phyloP scores from a whole-genome alignment of 1,284 basidiomycete species.

The Ustilago curta region DNA sequence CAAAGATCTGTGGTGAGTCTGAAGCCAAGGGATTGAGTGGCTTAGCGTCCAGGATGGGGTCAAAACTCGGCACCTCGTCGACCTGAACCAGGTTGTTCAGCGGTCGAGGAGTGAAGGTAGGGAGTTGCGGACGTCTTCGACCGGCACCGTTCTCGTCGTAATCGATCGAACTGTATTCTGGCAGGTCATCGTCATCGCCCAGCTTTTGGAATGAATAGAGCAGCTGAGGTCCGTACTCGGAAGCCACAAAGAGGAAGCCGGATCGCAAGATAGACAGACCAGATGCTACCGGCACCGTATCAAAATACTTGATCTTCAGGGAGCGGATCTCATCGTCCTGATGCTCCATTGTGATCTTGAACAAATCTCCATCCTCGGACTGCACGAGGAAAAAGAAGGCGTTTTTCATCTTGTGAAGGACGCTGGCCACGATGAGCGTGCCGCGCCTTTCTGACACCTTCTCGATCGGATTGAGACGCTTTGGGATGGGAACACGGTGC shows the following conservation, averaged over 20 bases:
- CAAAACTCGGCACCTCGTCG: constrained; percentile 62
- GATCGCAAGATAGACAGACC: constrained; percentile 64
- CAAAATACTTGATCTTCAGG: constrained; percentile 69
- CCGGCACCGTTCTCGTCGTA: constrained; percentile 55
- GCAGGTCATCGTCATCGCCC: constrained; percentile 67
- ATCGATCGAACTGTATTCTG: constrained; percentile 60
- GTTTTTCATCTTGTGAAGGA: constrained; percentile 68
- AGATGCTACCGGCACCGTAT: constrained; percentile 66
- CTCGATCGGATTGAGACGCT: constrained; percentile 59
- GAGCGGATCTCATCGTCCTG: constrained; percentile 65
- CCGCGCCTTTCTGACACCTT: constrained; percentile 50
- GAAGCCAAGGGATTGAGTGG: constrained; percentile 58
- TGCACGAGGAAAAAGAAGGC: constrained; percentile 68
- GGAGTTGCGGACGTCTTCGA: constrained; percentile 39
- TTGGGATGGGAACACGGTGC: constrained; percentile 68
- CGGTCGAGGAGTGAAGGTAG: constrained; percentile 62
- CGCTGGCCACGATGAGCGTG: constrained; percentile 63
- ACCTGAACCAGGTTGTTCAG: constrained; percentile 65
- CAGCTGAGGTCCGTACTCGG: constrained; percentile 60
- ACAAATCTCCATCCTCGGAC: constrained; percentile 67
- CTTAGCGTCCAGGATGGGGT: constrained; percentile 66
- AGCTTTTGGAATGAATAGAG: constrained; percentile 69
- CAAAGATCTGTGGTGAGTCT: constrained; percentile 67
- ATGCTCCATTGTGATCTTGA: constrained; percentile 69
- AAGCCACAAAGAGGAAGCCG: constrained; percentile 67